Conservation (phyloP, 768 basidiomycete species). For the Nevesoporus exiguus region DNA sequence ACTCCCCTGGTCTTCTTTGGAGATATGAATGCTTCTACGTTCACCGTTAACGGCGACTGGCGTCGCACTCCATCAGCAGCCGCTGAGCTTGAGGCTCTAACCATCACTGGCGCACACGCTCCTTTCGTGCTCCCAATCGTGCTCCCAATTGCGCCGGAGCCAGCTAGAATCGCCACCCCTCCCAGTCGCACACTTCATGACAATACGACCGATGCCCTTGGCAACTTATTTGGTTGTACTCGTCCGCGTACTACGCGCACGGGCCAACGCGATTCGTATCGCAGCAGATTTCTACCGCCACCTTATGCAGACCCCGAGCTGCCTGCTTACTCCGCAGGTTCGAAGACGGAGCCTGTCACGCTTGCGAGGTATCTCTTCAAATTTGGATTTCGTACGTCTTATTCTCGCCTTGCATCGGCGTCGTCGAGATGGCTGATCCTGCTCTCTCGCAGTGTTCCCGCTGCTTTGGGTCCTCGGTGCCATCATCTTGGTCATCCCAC, state of each 20-base stretch:
- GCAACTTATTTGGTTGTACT: slow-evolving; percentile 31
- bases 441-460: slow-evolving; percentile 30
- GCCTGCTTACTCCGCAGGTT: slow-evolving; percentile 31
- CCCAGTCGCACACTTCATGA: slow-evolving; percentile 8
- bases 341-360: slow-evolving; percentile 37
- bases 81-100: slow-evolving; percentile 17
- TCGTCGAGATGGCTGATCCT: not conserved
- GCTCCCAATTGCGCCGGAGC: slow-evolving; percentile 7
- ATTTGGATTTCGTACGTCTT: slow-evolving; percentile 45
- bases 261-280: slow-evolving; percentile 30
- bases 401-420: not conserved
- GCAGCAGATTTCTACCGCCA: slow-evolving; percentile 22
- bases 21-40: slow-evolving; percentile 4
- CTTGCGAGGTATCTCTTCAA: slow-evolving; percentile 48
- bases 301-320: slow-evolving; percentile 31
- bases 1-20: not conserved
- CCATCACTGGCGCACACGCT: slow-evolving; percentile 3
- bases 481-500: slow-evolving; percentile 40
- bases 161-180: not conserved
- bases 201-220: slow-evolving; percentile 12
- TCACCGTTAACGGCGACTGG: slow-evolving; percentile 17
- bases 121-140: slow-evolving; percentile 8
- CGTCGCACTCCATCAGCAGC: slow-evolving; percentile 3
- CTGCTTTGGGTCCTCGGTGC: slow-evolving; percentile 28
- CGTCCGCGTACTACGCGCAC: slow-evolving; percentile 24